phyloP scores from a whole-genome alignment of 1,284 basidiomycete species.

The Lentinula novae-zelandiae region DNA sequence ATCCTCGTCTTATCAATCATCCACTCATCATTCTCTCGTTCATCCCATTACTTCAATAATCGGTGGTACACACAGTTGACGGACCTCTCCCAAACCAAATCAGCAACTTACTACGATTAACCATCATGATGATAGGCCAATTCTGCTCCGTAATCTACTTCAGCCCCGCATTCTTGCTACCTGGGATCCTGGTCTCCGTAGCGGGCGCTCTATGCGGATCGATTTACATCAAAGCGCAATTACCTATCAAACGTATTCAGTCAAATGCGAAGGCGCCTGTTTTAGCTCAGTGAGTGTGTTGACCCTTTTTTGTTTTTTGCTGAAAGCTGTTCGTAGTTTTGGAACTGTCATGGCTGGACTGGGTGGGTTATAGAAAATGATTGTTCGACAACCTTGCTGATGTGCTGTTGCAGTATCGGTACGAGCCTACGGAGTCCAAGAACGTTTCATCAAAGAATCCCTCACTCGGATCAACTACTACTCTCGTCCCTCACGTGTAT shows the following conservation, averaged over 20 bases:
- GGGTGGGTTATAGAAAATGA: slow-evolving; percentile 33
- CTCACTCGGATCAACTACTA: slow-evolving; percentile 36
- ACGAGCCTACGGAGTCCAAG: slow-evolving; percentile 43
- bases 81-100: slow-evolving; percentile 17
- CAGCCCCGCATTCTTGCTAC: slow-evolving; percentile 33
- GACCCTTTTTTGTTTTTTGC: background rate
- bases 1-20: background rate
- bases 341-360: slow-evolving; percentile 66
- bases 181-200: slow-evolving; percentile 35
- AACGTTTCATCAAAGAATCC: slow-evolving; percentile 33
- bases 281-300: slow-evolving; percentile 39
- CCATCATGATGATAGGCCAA: slow-evolving; percentile 24
- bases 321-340: slow-evolving; percentile 44
- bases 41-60: background rate
- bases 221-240: slow-evolving; percentile 55
- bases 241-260: slow-evolving; percentile 61
- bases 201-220: slow-evolving; percentile 21
- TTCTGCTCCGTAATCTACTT: slow-evolving; percentile 38
- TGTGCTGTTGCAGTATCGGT: slow-evolving; percentile 21
- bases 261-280: slow-evolving; percentile 57
- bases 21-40: background rate
- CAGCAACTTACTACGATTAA: slow-evolving; percentile 17
- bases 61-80: slow-evolving; percentile 15
- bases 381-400: background rate
- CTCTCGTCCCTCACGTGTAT: slow-evolving; percentile 32